Evolutionary conservation across 2,329 filamentous ascomycete genomes (phyloP), one percentile per base, ranked within the genome.

Genomic region (Botrytis aclada): DNA sequence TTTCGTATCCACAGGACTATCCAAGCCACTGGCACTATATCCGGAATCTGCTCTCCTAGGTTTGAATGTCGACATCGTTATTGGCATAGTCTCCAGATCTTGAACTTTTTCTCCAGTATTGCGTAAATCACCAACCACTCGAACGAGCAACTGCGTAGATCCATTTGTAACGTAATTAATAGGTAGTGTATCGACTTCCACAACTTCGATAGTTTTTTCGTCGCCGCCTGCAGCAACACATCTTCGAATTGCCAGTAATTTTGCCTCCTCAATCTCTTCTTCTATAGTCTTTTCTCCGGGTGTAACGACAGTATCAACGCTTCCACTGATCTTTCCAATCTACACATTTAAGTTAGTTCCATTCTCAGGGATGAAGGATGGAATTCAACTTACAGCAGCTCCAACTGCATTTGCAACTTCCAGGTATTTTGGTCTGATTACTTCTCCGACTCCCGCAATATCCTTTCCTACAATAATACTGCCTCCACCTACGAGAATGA

Each of bases 351-450:
- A 66, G 34, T 56, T 9, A 60, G 8, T 25, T 22, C 4, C 5
- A 45, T 43, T 16, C 20, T 8, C 10, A 43, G n/a, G 3, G 58
- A 9, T 20, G 16, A 61, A n/a, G 10, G 20, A n/a, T 16, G 18
- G 45, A 54, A 20, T 16, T 47, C 8, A 25, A 88, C 84, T 70
- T 81, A 77, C 84, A 80, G 88, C 88, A 0, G 88, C 88, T 9
- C 88, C 88, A 3, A 90, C 86, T 0, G 88, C 88, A 78, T 90
- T 90, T 5, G 88, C 88, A 0, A 86, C 87, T 72, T 86, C 86
- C 43, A 87, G 83, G 67, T 85, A 85, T 3, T 84, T 83, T 0
- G 88, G 88, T 7, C 83, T 81, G 12, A 87, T 85, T 72, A 86
- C 84, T 74, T 85, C 82, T 10, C 83, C 82, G 0, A 88, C 87